phyloP scores from a whole-genome alignment of 495 filamentous ascomycete genomes.

The Aspergillus sparsus region DNA sequence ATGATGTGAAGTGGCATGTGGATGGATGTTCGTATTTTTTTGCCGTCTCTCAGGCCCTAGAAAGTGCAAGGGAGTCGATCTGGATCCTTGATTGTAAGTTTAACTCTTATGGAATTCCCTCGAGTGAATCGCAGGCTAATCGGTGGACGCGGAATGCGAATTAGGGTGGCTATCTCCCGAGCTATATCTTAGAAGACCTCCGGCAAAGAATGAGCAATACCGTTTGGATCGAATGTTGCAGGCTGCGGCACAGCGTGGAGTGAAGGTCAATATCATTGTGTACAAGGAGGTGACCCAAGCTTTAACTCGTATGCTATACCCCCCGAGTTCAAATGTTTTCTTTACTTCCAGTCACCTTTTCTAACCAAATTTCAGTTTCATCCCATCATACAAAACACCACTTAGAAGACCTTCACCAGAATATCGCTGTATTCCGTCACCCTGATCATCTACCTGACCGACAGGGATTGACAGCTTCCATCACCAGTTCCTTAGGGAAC shows the following conservation, averaged over 20 bases:
- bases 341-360: background rate
- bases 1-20: constrained; percentile 86
- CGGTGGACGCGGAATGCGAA: constrained; percentile 13
- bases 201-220: constrained; percentile 78
- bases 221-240: constrained; percentile 87
- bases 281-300: constrained; percentile 92
- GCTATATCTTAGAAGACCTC: constrained; percentile 84
- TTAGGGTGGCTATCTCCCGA: constrained; percentile 86
- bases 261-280: constrained; percentile 85
- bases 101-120: background rate
- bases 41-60: constrained; percentile 81
- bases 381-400: constrained; percentile 84
- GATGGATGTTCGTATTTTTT: constrained; percentile 92
- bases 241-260: constrained; percentile 83
- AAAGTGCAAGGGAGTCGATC: constrained; percentile 79
- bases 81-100: constrained; percentile 84
- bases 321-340: background rate
- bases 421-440: constrained; percentile 89
- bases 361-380: constrained; percentile 55
- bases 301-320: constrained; percentile 68
- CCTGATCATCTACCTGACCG: constrained; percentile 84
- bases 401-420: constrained; percentile 76
- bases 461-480: constrained; percentile 53
- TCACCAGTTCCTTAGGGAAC: constrained; percentile 53
- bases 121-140: background rate